Percentiles rank a stretch among this genome's conserved stretches.
These are phyloP conservation scores for Suhomyces pyralidae DNA, from an alignment of 805 yeast species.

Conservation along the genomic window DNA sequence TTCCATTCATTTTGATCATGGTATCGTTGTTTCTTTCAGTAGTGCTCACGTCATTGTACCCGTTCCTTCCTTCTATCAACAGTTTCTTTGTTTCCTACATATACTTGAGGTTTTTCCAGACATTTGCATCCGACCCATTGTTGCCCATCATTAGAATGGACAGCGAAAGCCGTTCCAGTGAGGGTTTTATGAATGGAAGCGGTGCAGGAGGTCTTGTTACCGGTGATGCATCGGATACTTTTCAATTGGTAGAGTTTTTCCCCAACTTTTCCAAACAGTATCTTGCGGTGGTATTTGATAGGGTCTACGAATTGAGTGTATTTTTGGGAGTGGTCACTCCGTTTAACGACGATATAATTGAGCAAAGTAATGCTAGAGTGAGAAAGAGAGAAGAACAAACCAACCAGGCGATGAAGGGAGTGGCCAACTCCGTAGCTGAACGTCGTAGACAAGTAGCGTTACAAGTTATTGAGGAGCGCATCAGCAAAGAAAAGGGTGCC, in stretches of 20 bases:
- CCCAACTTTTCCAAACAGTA: conserved; percentile 58
- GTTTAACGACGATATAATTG: conserved; percentile 67
- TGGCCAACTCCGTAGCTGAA: conserved; percentile 56
- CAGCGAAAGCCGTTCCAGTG: conserved; percentile 4
- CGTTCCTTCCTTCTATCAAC: conserved; percentile 52
- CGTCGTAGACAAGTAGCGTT: conserved; percentile 76
- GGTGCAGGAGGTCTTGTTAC: conserved; percentile 32
- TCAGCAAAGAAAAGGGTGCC: conserved; percentile 24
- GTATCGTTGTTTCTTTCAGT: conserved; percentile 36
- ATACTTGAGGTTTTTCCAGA: conserved; percentile 76
- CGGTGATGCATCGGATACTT: conserved; percentile 91
- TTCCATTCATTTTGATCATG: conserved; percentile 48
- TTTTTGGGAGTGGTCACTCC: conserved; percentile 52
- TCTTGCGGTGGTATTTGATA: conserved; percentile 49
- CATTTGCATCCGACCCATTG: conserved; percentile 51
- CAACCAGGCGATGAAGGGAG: conserved; percentile 38
- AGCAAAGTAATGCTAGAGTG: conserved; percentile 70
- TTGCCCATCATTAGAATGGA: conserved; percentile 44
- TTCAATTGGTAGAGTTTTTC: conserved; percentile 79
- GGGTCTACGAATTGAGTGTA: conserved; percentile 33
- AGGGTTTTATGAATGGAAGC: background rate
- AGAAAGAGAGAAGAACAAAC: conserved; percentile 55
- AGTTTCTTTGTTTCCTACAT: conserved; percentile 70
- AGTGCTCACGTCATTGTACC: conserved; percentile 37
- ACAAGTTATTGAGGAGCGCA: conserved; percentile 68